Conservation (phyloP, 192 early-diverging fungal species). For the Irineochytrium annulatum region DNA sequence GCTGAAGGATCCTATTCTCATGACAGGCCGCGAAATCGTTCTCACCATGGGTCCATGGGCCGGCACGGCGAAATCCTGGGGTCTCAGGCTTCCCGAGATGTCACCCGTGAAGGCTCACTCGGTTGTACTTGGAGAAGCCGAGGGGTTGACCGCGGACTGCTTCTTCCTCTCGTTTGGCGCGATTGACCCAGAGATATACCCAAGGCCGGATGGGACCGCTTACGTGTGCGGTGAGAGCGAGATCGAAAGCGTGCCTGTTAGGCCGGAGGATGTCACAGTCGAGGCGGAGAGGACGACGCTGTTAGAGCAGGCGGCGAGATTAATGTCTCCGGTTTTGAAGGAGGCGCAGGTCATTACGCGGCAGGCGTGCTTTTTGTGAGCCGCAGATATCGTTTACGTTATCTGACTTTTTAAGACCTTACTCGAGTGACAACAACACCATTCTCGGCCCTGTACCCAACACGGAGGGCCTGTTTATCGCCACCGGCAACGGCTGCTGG, state of each 20-base stretch:
- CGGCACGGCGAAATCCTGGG: no score
- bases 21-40: no score
- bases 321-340: background rate
- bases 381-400: background rate
- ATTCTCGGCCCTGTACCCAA: no score
- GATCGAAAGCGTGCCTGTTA: background rate
- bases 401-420: conserved; percentile 1
- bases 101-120: no score
- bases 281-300: background rate
- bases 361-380: conserved; percentile 13
- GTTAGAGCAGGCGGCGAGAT: background rate
- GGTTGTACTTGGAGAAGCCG: no score
- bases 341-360: background rate
- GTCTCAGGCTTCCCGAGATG: no score
- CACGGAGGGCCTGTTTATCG: conserved; percentile 10
- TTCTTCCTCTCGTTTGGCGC: no score
- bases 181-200: conserved; percentile 24
- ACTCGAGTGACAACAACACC: no score
- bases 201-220: conserved; percentile 10
- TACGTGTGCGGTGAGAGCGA: conserved; percentile 17
- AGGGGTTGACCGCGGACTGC: no score
- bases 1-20: no score
- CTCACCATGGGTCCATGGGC: no score
- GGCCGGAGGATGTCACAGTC: background rate
- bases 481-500: conserved; percentile 14